These are phyloP conservation scores for Arxiozyma slooffiae DNA, from an alignment of 1,139 yeast species.

Conservation along the genomic window DNA sequence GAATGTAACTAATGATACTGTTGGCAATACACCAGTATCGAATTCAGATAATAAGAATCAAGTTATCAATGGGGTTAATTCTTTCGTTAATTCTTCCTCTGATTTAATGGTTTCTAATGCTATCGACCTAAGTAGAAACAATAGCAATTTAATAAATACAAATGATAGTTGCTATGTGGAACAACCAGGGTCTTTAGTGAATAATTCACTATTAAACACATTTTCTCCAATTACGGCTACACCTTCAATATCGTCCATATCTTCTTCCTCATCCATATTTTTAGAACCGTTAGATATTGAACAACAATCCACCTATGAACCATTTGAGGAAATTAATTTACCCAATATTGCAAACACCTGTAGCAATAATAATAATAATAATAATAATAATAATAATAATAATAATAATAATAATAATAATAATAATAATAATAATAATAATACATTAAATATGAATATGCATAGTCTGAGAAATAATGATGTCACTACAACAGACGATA, in stretches of 20 bases:
- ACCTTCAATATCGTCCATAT: conserved; percentile 1
- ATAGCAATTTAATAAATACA: not conserved
- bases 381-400: no score
- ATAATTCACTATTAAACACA: not conserved
- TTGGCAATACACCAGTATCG: no score
- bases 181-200: not conserved
- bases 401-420: no score
- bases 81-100: not conserved
- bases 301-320: conserved; percentile 7
- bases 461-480: no score
- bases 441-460: no score
- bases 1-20: not conserved
- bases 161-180: not conserved
- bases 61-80: not conserved
- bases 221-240: not conserved
- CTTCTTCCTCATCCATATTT: conserved; percentile 1
- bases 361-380: no score
- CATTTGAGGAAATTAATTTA: not conserved
- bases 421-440: no score
- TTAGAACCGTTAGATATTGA: conserved; percentile 9
- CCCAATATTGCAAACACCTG: not conserved
- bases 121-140: not conserved
- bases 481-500: conserved; percentile 8
- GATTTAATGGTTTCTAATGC: not conserved
- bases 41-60: not conserved